Evolutionary conservation across 176 grass and related monocot species (phyloP), one percentile per base, ranked within the genome.

Genomic region (Eragrostis curvula): DNA sequence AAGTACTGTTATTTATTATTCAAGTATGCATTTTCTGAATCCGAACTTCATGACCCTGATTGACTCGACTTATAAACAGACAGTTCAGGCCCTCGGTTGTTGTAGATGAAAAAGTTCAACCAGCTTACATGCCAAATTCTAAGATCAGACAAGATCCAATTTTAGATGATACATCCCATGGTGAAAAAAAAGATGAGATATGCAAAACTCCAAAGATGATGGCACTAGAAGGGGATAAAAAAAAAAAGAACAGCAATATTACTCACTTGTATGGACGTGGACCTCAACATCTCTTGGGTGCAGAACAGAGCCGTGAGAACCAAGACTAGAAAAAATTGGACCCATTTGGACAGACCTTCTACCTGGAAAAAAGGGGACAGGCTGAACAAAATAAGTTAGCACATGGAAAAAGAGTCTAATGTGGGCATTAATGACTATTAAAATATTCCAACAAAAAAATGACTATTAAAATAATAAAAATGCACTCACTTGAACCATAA

Each of bases 401-500:
- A 70, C 49, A 63, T 16, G 24, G 17, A 27, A 4, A 86, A 62
- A 79, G 36, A 81, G 30, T 14, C 65, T 44, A 68, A 59, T 42
- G 23, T 27, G 68, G 28, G 17, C 47, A 84, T 85, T 28, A 46
- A 78, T 77, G 71, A 63, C 52, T 73, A 28, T 18, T 79, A 48
- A 65, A 66, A 65, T 79, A 40, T 61, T 71, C n/a, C n/a, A n/a
- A n/a, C n/a, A n/a, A n/a, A n/a, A n/a, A n/a, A 46, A 78, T 77
- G 71, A 63, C 52, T 73, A 28, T 18, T 79, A 48, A 65, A 66
- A 65, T 86, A 68, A 16, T 49, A 68, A 80, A 86, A 49, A 21
- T 73, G 78, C 18, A 84, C 84, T 85, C 66, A 99, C 96, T 79
- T 91, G 93, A 93, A 96, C 96, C 96, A 99, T 96, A 84, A 99